A percentile compares a stretch with the other conserved stretches of the same genome.
phyloP scores from a whole-genome alignment of 139 green algal species.

The Auxenochlorella pyrenoidosa region DNA sequence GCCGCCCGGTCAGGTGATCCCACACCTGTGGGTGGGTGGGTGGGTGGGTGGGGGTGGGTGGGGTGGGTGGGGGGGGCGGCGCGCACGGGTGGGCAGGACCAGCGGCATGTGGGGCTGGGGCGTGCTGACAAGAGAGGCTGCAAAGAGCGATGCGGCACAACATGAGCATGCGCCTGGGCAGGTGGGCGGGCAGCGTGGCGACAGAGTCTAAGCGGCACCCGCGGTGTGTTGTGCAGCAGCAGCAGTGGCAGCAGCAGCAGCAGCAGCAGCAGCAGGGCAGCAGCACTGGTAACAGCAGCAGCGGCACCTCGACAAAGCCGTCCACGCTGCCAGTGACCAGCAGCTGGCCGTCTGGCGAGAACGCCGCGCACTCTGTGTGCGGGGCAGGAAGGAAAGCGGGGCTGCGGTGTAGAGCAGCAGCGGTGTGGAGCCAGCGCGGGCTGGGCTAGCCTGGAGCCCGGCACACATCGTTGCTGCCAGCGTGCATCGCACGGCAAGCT shows the following conservation, averaged over 20 bases:
- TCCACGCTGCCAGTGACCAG: conserved; percentile 93
- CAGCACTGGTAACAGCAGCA: conserved; percentile 24
- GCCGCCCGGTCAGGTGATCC: conserved; percentile 90
- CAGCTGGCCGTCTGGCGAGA: conserved; percentile 90
- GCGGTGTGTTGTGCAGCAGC: no score
- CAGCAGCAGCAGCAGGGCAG: no score
- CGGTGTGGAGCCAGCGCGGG: background rate
- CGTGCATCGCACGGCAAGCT: no score
- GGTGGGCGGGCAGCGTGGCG: background rate
- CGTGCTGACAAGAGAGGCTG: no score
- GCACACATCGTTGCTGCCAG: no score
- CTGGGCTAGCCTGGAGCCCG: no score
- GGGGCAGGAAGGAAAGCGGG: background rate
- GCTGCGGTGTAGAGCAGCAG: no score
- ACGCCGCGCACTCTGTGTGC: conserved; percentile 87
- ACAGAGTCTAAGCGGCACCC: no score
- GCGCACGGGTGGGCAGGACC: background rate
- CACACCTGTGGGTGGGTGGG: conserved; percentile 78
- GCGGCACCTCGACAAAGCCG: conserved; percentile 92
- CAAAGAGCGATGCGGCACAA: no score
- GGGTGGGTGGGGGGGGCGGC: background rate
- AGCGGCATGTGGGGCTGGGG: no score
- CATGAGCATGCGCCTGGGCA: background rate
- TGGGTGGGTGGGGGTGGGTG: background rate
- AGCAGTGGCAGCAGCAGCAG: no score